A percentile compares a stretch with the other conserved stretches of the same genome.
Conservation (phyloP, 2,329 filamentous ascomycete species). For the Xylariales sp. region DNA sequence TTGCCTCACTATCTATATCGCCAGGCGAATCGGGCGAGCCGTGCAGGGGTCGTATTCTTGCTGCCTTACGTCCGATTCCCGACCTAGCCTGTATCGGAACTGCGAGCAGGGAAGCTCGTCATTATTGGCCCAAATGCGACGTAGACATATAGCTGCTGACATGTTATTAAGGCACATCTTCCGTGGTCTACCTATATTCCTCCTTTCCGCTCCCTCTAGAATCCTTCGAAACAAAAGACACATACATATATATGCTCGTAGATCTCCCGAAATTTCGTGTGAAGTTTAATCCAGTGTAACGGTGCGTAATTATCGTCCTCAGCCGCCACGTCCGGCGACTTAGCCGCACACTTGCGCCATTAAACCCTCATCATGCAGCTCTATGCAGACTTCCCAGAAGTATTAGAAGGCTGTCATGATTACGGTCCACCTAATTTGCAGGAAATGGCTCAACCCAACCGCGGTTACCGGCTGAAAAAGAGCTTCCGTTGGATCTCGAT, state of each 20-base stretch:
- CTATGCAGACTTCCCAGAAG: background rate
- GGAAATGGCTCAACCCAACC: background rate
- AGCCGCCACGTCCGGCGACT: background rate
- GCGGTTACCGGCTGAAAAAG: conserved; percentile 27
- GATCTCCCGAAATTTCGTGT: background rate
- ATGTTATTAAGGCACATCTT: background rate
- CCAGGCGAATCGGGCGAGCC: background rate
- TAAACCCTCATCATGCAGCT: conserved; percentile 10
- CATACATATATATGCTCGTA: background rate
- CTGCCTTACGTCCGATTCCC: background rate
- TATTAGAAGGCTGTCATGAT: conserved; percentile 6
- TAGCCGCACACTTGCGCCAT: conserved; percentile 4
- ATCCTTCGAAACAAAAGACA: background rate
- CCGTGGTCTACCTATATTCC: background rate
- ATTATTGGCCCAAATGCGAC: background rate
- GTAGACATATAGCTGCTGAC: background rate
- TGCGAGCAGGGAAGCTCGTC: background rate
- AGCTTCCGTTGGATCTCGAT: conserved; percentile 25
- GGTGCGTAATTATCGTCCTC: background rate
- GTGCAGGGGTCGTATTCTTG: background rate
- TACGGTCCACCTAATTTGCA: conserved; percentile 1
- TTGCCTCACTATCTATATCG: conserved; percentile 1
- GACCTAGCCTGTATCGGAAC: conserved; percentile 1
- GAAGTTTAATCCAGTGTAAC: background rate
- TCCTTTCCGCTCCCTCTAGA: background rate